Base-by-base conservation (phyloP, 1,284 basidiomycete genomes). In the Ustilago nuda region DNA sequence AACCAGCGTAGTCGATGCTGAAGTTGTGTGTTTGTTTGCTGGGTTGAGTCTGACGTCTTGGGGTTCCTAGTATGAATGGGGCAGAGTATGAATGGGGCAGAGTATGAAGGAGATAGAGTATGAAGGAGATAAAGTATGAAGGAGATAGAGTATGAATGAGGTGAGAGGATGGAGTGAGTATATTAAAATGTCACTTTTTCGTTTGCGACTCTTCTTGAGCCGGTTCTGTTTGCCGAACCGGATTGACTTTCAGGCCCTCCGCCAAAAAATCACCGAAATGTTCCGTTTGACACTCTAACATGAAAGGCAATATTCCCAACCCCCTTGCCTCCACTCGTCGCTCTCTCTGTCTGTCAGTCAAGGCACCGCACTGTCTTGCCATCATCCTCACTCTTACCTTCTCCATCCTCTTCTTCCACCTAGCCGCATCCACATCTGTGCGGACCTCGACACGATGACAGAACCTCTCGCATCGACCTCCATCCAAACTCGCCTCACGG, bases 401-500 rank as follows among this genome's bases (percentile, higher is more conserved):
- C 33, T 23, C 9, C 45, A 36, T 30, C 37, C 37, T 52, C 39
- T 11, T 53, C 63, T n/a, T 54, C 56, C 23, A 46, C 54, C 48
- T 30, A 13, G 7, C n/a, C 36, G 23, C 8, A 19, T 32, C 50
- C 50, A 51, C 39, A 33, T n/a, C 55, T 19, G 12, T 7, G 17
- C 8, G 9, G 23, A 53, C 35, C 41, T 11, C n/a, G 48, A 35
- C 13, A 54, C 30, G 23, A 73, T 73, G 67, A 63, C 67, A 12
- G 67, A 64, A 17, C 67, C 72, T 27, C 59, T 66, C 13, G 60
- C 67, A 32, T 60, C 67, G 1, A 58, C 72, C 30, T 52, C 66
- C 3, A 27, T 68, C 3, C 68, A 76, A 35, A 76, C 73, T 3
- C 64, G 73, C n/a, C 70, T 79, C 13, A 79, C 76, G n/a, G 50